Base-by-base conservation (phyloP, 768 basidiomycete species). In the Tylopilus rubrobrunneus region DNA sequence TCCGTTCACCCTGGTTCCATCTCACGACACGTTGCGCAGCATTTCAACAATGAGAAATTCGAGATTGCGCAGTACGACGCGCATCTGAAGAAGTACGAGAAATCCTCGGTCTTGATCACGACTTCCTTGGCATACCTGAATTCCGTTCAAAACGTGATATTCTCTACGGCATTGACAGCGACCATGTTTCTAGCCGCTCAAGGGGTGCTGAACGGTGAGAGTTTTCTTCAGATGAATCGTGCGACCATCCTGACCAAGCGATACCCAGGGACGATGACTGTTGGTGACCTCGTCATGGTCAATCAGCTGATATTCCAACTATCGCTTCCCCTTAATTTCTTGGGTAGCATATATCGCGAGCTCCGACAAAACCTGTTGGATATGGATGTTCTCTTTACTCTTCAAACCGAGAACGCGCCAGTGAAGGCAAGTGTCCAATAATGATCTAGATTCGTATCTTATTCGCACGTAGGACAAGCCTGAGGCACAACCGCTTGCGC, bases 241-340 rank as follows among this genome's bases (percentile, higher is more conserved):
- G 19, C 19, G 1, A 39, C 21, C 7, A 29, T n/a, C 5, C n/a
- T 19, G 7, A 64, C 49, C 11, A 34, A 42, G 56, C 3, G 25
- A 40, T 29, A 11, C 28, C 12, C 57, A 95, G 95, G 94, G 8
- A 92, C 91, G 0, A 98, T 99, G 96, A 97, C 95, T 5, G 82
- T 99, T 23, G 97, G 97, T 8, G 97, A 99, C 64, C 82, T 99
- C 14, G 97, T 99, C 61, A 98, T 99, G 96, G 89, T 97, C 62
- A 99, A 99, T 70, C 96, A 98, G 66, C 80, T 99, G 25, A 93
- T 98, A 33, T 99, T 99, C 76, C 97, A 99, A 66, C 76, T 99
- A 0, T 97, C 94, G 0, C 74, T 98, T 31, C 97, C 97, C 4
- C 83, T 99, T 56, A 98, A 98, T 72, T 99, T 99, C 73, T 75